Base-by-base conservation (phyloP, 202 grass and related monocot species). In the Elaeis oleifera region DNA sequence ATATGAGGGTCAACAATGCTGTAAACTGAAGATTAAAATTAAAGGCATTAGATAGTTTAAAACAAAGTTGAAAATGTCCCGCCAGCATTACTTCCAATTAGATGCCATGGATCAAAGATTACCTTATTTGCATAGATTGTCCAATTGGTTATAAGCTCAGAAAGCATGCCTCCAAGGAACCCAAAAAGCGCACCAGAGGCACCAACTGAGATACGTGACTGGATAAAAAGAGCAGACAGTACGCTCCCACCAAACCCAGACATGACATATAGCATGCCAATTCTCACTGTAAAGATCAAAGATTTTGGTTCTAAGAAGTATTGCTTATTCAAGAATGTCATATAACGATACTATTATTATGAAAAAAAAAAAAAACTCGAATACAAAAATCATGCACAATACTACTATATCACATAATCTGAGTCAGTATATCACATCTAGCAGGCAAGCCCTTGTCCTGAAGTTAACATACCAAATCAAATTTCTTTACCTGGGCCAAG, bases 221-320 rank as follows among this genome's bases (percentile, higher is more conserved):
- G 16, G 25, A 55, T 54, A 68, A 52, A 68, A 15, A 68, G 27
- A 55, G 51, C 53, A 22, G 65, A 68, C 27, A 68, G 5, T 18
- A 68, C 22, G n/a, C 65, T 68, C 26, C 65, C 65, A 68, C 65
- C 65, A 68, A 68, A 15, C 3, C 65, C 65, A 65, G 63, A 65
- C 25, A 65, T 48, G 23, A 65, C 15, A 53, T 65, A 65, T n/a
- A 65, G 39, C 6, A 53, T 18, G 23, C 63, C 63, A 52, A 65
- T 65, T 23, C 18, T 53, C 63, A 65, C 63, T 65, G 63, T 23
- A 52, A 65, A 52, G 58, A n/a, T 6, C 59, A 72, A 70, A 75
- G 23, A 6, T 61, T 18, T 5, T 9, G 9, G 23, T 28, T 59
- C 23, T 17, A 8, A 59, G 5, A 25, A 26, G 24, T 59, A 11